Percentiles rank a stretch among this genome's conserved stretches.
phyloP scores from a whole-genome alignment of 2,329 filamentous ascomycete genomes.

The Aspergillus awamori region DNA sequence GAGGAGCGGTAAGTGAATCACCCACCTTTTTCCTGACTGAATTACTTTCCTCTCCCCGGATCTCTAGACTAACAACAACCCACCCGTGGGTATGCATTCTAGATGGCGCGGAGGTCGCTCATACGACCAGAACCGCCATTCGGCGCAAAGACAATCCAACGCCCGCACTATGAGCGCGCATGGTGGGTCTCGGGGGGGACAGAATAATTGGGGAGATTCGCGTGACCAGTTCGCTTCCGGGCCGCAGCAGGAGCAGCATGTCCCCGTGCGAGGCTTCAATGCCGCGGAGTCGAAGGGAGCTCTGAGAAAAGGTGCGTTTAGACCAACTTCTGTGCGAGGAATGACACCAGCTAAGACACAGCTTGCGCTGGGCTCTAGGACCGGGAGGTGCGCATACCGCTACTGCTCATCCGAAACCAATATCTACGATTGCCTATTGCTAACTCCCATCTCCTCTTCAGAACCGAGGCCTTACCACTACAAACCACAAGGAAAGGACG shows the following conservation, averaged over 20 bases:
- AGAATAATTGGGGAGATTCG: constrained; percentile 33
- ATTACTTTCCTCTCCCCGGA: not conserved
- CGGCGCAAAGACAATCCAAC: constrained; percentile 40
- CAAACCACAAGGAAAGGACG: constrained; percentile 43
- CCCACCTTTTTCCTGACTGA: not conserved
- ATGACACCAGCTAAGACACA: not conserved
- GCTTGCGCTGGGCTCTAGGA: constrained; percentile 20
- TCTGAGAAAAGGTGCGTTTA: constrained; percentile 43
- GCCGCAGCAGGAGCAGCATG: constrained; percentile 42
- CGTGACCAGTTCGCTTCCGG: constrained; percentile 24
- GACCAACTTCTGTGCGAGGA: not conserved
- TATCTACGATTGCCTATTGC: not conserved
- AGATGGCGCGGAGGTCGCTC: constrained; percentile 47
- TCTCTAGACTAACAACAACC: not conserved
- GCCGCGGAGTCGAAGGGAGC: constrained; percentile 44
- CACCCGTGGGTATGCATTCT: not conserved
- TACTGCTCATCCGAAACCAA: no score
- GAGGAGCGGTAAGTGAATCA: constrained; percentile 38
- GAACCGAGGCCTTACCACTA: constrained; percentile 42
- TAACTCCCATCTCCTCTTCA: constrained; percentile 18
- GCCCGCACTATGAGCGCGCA: constrained; percentile 38
- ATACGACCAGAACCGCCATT: constrained; percentile 40
- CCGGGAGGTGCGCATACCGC: constrained; percentile 31
- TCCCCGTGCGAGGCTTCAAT: constrained; percentile 50
- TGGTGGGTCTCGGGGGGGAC: constrained; percentile 35